Evolutionary conservation across 345 rosid genomes (phyloP).

Genomic region (Raphanus raphanistrum): DNA sequence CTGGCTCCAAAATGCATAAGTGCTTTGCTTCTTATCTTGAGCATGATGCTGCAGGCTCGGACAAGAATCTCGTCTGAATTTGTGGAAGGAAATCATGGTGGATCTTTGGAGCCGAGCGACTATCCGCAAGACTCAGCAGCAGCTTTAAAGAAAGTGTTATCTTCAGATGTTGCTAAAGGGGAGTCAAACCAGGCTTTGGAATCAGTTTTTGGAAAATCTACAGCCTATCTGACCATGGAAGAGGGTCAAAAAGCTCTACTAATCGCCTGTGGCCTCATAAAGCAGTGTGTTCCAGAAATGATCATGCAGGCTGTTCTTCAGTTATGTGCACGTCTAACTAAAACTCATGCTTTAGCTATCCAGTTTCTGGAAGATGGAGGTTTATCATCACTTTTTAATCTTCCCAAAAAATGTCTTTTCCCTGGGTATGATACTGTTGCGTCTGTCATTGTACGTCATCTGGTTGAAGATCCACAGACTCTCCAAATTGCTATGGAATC

Average conservation of each 20-base stretch:
- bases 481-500: slow-evolving; percentile 96
- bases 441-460: slow-evolving; percentile 82
- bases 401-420: slow-evolving; percentile 81
- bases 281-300: slow-evolving; percentile 79
- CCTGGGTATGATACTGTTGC: slow-evolving; percentile 92
- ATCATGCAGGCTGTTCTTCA: slow-evolving; percentile 97
- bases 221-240: slow-evolving; percentile 73
- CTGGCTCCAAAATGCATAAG: slow-evolving; percentile 83
- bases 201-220: slow-evolving; percentile 70
- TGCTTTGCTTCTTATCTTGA: slow-evolving; percentile 77
- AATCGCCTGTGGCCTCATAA: slow-evolving; percentile 70
- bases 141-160: slow-evolving; percentile 41
- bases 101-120: slow-evolving; percentile 45
- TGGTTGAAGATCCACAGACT: slow-evolving; percentile 95
- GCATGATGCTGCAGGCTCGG: slow-evolving; percentile 74
- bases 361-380: slow-evolving; percentile 89
- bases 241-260: slow-evolving; percentile 70
- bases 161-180: slow-evolving; percentile 51
- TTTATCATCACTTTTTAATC: slow-evolving; percentile 71
- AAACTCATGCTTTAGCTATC: slow-evolving; percentile 70
- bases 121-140: slow-evolving; percentile 42
- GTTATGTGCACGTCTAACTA: slow-evolving; percentile 90
- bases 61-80: slow-evolving; percentile 54
- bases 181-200: slow-evolving; percentile 54
- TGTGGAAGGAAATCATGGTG: slow-evolving; percentile 51